A percentile compares a stretch with the other conserved stretches of the same genome.
These are phyloP conservation scores for Spathaspora hagerdaliae DNA, from an alignment of 805 yeast species.

Conservation along the genomic window DNA sequence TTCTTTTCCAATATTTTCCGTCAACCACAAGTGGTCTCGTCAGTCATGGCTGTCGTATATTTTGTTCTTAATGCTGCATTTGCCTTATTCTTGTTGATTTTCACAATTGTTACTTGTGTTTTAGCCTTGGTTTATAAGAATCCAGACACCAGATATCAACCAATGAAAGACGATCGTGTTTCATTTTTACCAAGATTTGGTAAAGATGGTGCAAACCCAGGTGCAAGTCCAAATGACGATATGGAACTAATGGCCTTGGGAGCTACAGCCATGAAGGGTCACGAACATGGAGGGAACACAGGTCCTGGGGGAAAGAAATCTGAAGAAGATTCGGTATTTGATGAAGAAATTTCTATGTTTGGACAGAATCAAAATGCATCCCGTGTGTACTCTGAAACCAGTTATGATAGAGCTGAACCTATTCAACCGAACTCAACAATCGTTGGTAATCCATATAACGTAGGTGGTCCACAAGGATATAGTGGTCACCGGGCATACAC, in stretches of 20 bases:
- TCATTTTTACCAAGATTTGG: slow-evolving; percentile 81
- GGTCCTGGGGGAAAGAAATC: slow-evolving; percentile 9
- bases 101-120: slow-evolving; percentile 84
- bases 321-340: slow-evolving; percentile 7
- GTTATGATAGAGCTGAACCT: slow-evolving; percentile 29
- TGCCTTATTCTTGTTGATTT: slow-evolving; percentile 74
- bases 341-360: slow-evolving; percentile 4
- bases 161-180: slow-evolving; percentile 93
- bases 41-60: slow-evolving; percentile 86
- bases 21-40: slow-evolving; percentile 84
- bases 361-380: background rate
- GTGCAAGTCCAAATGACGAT: slow-evolving; percentile 31
- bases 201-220: slow-evolving; percentile 13
- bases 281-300: slow-evolving; percentile 33
- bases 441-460: slow-evolving; percentile 35
- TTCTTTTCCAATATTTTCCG: slow-evolving; percentile 82
- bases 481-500: background rate
- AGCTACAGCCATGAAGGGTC: slow-evolving; percentile 63
- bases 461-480: slow-evolving; percentile 1
- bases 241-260: slow-evolving; percentile 73
- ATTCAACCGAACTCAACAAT: slow-evolving; percentile 43
- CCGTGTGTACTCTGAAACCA: slow-evolving; percentile 8
- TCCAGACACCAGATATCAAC: slow-evolving; percentile 94
- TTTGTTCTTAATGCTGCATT: slow-evolving; percentile 87
- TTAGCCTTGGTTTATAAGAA: slow-evolving; percentile 82